Conservation (phyloP, 2,329 filamentous ascomycete genomes). For the Phialophora chinensis region DNA sequence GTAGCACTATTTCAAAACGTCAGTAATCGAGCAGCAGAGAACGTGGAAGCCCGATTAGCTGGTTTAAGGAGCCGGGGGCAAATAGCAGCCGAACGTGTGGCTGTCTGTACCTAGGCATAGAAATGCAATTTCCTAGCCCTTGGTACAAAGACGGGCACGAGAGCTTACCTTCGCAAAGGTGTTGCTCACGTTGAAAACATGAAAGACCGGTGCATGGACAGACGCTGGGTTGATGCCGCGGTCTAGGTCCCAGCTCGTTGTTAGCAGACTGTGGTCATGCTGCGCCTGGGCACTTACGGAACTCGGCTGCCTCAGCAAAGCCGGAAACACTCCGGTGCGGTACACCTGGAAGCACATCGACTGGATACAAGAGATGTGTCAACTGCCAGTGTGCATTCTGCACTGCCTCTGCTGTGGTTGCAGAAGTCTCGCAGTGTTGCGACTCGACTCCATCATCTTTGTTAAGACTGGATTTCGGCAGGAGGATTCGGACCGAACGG, state of each 20-base stretch:
- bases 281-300: not conserved
- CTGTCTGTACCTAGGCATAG: too few relatives aligned
- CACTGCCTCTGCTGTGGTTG: not conserved
- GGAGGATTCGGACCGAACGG: not conserved
- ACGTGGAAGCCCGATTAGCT: too few relatives aligned
- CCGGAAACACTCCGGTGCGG: slow-evolving; percentile 6
- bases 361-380: not conserved
- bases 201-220: slow-evolving; percentile 9
- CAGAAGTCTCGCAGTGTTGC: not conserved
- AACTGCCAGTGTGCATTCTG: not conserved
- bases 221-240: slow-evolving; percentile 7
- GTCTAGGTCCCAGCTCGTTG: slow-evolving; percentile 1
- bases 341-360: slow-evolving; percentile 5
- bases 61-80: not conserved
- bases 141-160: not conserved
- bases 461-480: not conserved
- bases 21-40: not conserved
- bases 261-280: not conserved
- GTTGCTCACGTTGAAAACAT: slow-evolving; percentile 17
- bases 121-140: not conserved
- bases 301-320: slow-evolving; percentile 7
- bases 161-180: slow-evolving; percentile 7
- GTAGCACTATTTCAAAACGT: not conserved
- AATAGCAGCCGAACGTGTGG: too few relatives aligned
- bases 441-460: not conserved